phyloP scores from a whole-genome alignment of 257 asterid species.

The Fraxinus americana region DNA sequence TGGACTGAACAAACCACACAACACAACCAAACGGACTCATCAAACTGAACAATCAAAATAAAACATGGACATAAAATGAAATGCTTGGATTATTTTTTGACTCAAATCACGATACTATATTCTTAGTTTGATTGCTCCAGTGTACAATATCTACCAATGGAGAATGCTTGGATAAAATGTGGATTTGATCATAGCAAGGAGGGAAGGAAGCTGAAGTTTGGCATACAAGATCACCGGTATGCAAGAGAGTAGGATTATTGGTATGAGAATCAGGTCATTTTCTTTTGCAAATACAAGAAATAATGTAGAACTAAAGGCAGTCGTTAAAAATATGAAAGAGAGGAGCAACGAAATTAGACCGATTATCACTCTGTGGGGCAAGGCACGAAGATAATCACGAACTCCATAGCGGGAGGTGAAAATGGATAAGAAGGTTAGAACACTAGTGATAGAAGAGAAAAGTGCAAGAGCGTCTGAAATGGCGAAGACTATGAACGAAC shows the following conservation, averaged over 20 bases:
- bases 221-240: conserved; percentile 25
- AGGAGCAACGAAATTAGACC: conserved; percentile 31
- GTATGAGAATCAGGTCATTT: conserved; percentile 9
- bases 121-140: too few species aligned
- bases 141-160: too few species aligned
- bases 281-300: conserved; percentile 17
- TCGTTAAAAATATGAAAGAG: conserved; percentile 23
- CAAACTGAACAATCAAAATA: too few species aligned
- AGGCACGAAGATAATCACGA: conserved; percentile 16
- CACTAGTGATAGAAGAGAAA: conserved; percentile 27
- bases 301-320: conserved; percentile 26
- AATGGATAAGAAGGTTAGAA: conserved; percentile 32
- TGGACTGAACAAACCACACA: too few species aligned
- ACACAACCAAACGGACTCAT: too few species aligned
- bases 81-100: too few species aligned
- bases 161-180: conserved; percentile 13
- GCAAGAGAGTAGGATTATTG: conserved; percentile 16
- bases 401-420: conserved; percentile 34
- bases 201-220: conserved; percentile 22
- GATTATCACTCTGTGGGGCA: conserved; percentile 31
- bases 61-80: too few species aligned
- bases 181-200: neutral
- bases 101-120: too few species aligned
- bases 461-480: conserved; percentile 30
- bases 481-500: conserved; percentile 20